phyloP scores from a whole-genome alignment of 441 rosid genomes.

The Eruca vesicaria region DNA sequence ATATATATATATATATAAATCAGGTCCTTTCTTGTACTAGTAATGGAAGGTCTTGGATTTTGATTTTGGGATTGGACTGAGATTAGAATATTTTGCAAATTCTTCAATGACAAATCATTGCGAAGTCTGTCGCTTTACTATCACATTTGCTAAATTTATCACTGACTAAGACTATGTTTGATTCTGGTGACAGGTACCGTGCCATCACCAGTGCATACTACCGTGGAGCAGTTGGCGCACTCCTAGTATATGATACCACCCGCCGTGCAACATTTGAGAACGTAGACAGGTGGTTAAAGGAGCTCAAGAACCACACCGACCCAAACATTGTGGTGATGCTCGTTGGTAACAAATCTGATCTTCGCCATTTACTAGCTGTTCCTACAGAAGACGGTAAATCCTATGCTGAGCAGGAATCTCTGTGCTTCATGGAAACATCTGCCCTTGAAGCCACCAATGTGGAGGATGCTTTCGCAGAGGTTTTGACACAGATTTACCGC shows the following conservation, averaged over 20 bases:
- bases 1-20: too few species aligned
- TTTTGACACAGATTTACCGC: slow-evolving; percentile 40
- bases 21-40: background rate
- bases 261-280: slow-evolving; percentile 43
- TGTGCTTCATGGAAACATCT: slow-evolving; percentile 46
- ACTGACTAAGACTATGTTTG: slow-evolving; percentile 3
- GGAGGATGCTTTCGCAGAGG: slow-evolving; percentile 41
- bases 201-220: slow-evolving; percentile 45
- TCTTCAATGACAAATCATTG: background rate
- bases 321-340: slow-evolving; percentile 46
- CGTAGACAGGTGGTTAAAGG: slow-evolving; percentile 41
- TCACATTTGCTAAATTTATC: background rate
- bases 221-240: slow-evolving; percentile 45
- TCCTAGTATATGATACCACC: slow-evolving; percentile 40
- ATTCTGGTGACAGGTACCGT: slow-evolving; percentile 34
- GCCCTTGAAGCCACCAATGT: slow-evolving; percentile 44
- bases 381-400: slow-evolving; percentile 42
- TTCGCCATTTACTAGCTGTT: slow-evolving; percentile 41
- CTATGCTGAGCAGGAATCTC: slow-evolving; percentile 39
- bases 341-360: slow-evolving; percentile 43
- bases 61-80: background rate
- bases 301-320: slow-evolving; percentile 40
- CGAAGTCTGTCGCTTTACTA: background rate
- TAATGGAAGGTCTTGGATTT: background rate
- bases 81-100: background rate